phyloP scores from a whole-genome alignment of 2,329 filamentous ascomycete genomes.

The Metarhizium album region DNA sequence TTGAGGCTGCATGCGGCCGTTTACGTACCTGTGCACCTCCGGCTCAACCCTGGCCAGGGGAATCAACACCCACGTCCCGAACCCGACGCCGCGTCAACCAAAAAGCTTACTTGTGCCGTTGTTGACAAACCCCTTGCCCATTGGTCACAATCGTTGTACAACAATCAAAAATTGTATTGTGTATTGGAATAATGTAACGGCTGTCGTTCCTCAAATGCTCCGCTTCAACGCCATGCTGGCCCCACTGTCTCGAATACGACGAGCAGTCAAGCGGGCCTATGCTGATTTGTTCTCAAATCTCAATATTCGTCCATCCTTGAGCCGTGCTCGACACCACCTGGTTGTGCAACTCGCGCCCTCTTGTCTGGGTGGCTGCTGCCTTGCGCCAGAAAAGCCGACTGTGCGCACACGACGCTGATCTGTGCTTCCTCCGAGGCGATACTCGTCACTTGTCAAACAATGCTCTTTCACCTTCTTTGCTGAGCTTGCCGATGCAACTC shows the following conservation, averaged over 20 bases:
- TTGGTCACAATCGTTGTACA: not conserved
- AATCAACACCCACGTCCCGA: not conserved
- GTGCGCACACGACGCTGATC: not conserved
- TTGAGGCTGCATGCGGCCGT: not conserved
- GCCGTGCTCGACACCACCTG: not conserved
- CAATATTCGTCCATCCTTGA: not conserved
- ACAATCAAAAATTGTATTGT: not conserved
- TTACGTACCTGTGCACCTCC: too few relatives aligned
- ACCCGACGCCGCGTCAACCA: not conserved
- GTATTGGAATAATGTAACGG: not conserved
- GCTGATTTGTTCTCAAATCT: slow-evolving; percentile 1
- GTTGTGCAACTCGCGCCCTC: not conserved
- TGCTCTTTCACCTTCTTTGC: not conserved
- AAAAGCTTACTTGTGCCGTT: not conserved
- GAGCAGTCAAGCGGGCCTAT: not conserved
- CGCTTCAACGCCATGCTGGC: slow-evolving; percentile 6
- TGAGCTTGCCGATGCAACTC: not conserved
- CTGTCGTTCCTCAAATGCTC: slow-evolving; percentile 5
- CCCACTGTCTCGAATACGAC: slow-evolving; percentile 1
- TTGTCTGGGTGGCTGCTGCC: not conserved
- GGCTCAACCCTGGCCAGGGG: not conserved
- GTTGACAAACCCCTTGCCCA: not conserved
- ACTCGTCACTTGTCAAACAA: not conserved
- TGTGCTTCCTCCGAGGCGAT: not conserved
- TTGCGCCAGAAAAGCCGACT: not conserved